A percentile compares a stretch with the other conserved stretches of the same genome.
Conservation (phyloP, 148 eudicot genomes). For the Rhododendron griersonianum region DNA sequence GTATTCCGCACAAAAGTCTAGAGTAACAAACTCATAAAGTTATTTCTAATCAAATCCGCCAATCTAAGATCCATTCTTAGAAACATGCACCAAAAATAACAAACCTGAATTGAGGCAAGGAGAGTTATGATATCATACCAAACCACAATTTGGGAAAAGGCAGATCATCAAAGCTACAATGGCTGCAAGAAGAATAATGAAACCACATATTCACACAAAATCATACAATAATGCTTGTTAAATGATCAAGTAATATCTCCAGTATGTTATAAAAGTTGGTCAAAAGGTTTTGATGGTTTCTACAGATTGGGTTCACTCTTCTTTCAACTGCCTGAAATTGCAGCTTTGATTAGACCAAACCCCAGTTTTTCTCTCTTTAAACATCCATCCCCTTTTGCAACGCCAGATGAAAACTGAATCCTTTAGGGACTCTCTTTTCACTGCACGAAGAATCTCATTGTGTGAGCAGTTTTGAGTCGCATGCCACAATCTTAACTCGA, state of each 20-base stretch:
- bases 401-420: not conserved
- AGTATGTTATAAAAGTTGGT: not conserved
- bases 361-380: not conserved
- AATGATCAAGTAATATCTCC: not conserved
- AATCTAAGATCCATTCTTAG: not conserved
- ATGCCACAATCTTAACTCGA: constrained; percentile 87
- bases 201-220: not conserved
- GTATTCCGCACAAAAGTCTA: not conserved
- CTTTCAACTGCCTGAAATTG: not conserved
- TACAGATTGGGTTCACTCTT: constrained; percentile 1
- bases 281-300: not conserved
- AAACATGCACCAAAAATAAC: not conserved
- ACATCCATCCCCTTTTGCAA: not conserved
- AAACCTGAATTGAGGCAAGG: not conserved
- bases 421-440: not conserved
- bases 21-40: not conserved
- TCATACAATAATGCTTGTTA: not conserved
- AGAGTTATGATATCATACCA: not conserved
- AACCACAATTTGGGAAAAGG: not conserved
- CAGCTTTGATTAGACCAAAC: not conserved
- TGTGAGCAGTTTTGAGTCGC: constrained; percentile 84
- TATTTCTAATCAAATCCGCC: not conserved
- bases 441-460: constrained; percentile 29
- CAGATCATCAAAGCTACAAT: not conserved
- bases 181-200: not conserved